Conservation (phyloP, 768 basidiomycete genomes). For the Mycena leptocephala region DNA sequence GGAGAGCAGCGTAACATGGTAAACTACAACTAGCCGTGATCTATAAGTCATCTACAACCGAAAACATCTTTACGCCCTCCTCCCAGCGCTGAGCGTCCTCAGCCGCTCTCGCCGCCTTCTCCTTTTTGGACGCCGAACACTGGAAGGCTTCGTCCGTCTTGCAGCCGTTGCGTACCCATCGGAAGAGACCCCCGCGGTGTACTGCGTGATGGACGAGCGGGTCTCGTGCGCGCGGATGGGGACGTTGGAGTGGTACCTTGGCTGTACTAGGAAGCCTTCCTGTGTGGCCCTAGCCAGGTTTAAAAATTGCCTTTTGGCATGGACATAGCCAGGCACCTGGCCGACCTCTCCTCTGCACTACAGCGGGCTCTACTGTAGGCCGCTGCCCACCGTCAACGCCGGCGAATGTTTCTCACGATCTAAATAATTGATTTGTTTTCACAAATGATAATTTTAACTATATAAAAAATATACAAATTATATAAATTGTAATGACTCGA, state of each 20-base stretch:
- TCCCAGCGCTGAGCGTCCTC: constrained; percentile 2
- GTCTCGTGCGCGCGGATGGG: not conserved
- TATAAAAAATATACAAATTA: too few relatives aligned
- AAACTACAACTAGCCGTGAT: not conserved
- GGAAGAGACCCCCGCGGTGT: not conserved
- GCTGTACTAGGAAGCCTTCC: too few relatives aligned
- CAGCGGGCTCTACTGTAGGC: too few relatives aligned
- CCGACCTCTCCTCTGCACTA: too few relatives aligned
- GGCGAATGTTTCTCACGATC: too few relatives aligned
- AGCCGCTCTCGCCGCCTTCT: not conserved
- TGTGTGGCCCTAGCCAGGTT: too few relatives aligned
- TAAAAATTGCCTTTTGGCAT: too few relatives aligned
- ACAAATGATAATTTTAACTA: too few relatives aligned
- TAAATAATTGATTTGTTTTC: too few relatives aligned
- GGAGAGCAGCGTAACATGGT: not conserved
- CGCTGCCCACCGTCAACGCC: too few relatives aligned
- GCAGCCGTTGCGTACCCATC: not conserved
- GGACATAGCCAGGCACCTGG: too few relatives aligned
- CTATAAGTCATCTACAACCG: not conserved
- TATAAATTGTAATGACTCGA: too few relatives aligned
- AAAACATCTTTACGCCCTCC: constrained; percentile 2
- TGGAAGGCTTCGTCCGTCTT: not conserved
- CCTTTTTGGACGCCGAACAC: not conserved
- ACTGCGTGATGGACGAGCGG: not conserved
- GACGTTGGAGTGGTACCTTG: not conserved